Evolutionary conservation across 306 rosid species (phyloP).

Genomic region (Cicer pinnatifidum): DNA sequence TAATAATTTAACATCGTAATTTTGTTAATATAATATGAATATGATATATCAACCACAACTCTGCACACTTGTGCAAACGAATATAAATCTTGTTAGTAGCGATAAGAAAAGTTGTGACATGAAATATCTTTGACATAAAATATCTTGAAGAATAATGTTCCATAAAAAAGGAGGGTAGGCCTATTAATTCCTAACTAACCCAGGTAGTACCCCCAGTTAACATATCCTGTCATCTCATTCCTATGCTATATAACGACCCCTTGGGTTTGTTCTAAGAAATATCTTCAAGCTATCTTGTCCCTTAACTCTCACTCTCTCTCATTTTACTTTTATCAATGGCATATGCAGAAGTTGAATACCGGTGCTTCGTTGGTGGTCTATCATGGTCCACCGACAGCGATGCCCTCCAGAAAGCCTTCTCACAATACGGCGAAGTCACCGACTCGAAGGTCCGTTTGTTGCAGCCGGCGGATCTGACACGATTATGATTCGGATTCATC

Average conservation of each 20-base stretch:
- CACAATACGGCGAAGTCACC: conserved; percentile 64
- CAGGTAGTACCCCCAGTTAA: conserved; percentile 55
- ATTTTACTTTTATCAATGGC: conserved; percentile 51
- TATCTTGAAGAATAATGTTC: too few species aligned
- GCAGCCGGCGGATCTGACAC: conserved; percentile 69
- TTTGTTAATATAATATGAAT: too few species aligned
- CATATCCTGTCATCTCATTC: neutral
- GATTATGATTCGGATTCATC: conserved; percentile 58
- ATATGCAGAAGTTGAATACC: conserved; percentile 66
- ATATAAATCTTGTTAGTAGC: too few species aligned
- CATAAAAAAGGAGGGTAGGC: too few species aligned
- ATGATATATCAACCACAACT: too few species aligned
- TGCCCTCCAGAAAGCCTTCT: conserved; percentile 68
- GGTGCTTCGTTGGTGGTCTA: conserved; percentile 96
- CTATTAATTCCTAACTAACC: neutral
- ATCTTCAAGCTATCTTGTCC: neutral
- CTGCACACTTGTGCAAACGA: too few species aligned
- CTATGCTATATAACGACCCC: conserved; percentile 50
- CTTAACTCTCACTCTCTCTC: neutral
- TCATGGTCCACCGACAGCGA: conserved; percentile 91
- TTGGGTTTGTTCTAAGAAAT: rapidly evolving
- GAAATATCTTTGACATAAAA: too few species aligned
- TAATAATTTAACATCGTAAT: too few species aligned
- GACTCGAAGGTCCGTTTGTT: conserved; percentile 98
- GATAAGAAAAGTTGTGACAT: too few species aligned